Conservation (phyloP, 1,284 basidiomycete genomes). For the Cerrena zonata region DNA sequence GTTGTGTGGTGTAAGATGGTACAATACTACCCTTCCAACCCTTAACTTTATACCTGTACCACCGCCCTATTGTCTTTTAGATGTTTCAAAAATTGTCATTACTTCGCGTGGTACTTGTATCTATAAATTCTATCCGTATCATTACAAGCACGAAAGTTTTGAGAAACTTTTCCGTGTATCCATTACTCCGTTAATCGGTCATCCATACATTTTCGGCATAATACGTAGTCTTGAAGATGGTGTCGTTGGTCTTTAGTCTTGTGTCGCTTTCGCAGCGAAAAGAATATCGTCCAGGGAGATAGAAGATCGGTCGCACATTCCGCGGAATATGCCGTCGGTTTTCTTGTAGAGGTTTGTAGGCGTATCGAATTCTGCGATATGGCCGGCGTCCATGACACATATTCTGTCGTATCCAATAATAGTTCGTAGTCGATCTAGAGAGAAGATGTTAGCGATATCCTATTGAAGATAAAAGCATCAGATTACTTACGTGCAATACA, state of each 20-base stretch:
- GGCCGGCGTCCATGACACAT: slow-evolving; percentile 69
- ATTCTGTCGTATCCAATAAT: slow-evolving; percentile 74
- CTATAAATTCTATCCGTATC: background rate
- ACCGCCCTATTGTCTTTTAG: no score
- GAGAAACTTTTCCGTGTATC: background rate
- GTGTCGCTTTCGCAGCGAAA: slow-evolving; percentile 30
- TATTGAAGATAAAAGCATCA: background rate
- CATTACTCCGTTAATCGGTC: background rate
- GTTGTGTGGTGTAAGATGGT: background rate
- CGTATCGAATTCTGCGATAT: slow-evolving; percentile 66
- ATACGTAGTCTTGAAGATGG: no score
- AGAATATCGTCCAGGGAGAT: slow-evolving; percentile 65
- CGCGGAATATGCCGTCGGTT: slow-evolving; percentile 58
- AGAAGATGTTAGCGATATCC: background rate
- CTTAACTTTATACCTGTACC: background rate
- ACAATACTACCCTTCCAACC: background rate
- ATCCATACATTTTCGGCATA: background rate
- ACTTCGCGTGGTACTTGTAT: background rate
- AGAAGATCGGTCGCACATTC: slow-evolving; percentile 68
- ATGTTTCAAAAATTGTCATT: background rate
- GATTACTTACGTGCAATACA: slow-evolving; percentile 66
- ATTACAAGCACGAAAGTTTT: no score
- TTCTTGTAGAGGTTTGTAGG: slow-evolving; percentile 59
- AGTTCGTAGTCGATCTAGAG: slow-evolving; percentile 63
- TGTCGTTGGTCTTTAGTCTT: no score